These are phyloP conservation scores for Lyophyllum decastes DNA, from an alignment of 768 basidiomycete species.

Conservation along the genomic window DNA sequence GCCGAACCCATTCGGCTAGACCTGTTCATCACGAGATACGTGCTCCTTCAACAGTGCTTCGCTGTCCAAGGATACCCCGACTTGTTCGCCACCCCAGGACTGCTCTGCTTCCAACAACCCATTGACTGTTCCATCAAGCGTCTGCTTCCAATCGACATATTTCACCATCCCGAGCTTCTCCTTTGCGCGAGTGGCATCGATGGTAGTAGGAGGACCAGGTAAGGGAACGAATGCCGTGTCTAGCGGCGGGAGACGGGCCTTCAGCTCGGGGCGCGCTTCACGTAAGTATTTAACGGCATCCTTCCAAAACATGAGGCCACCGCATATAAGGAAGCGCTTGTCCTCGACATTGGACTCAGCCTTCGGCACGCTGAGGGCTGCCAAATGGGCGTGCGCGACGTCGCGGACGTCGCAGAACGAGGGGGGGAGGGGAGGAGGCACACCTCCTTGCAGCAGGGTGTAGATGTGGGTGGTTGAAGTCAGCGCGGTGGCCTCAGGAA, in stretches of 20 bases:
- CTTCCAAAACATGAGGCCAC: slow-evolving; percentile 19
- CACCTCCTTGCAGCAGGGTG: slow-evolving; percentile 23
- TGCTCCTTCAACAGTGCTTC: no score
- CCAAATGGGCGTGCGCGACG: slow-evolving; percentile 29
- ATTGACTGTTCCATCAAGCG: slow-evolving; percentile 12
- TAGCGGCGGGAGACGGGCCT: slow-evolving; percentile 16
- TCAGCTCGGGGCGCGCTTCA: slow-evolving; percentile 25
- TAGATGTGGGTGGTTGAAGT: slow-evolving; percentile 27
- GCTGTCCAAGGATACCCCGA: no score
- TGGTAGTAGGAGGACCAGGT: slow-evolving; percentile 12
- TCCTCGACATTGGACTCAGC: slow-evolving; percentile 21
- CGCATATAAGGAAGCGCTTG: slow-evolving; percentile 31
- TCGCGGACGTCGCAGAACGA: slow-evolving; percentile 31
- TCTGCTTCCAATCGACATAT: slow-evolving; percentile 18
- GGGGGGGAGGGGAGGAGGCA: slow-evolving; percentile 20
- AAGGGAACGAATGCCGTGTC: slow-evolving; percentile 4
- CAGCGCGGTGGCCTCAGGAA: slow-evolving; percentile 17
- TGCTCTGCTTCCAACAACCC: slow-evolving; percentile 17
- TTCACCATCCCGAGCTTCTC: slow-evolving; percentile 12
- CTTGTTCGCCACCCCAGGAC: slow-evolving; percentile 6
- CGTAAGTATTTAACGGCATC: slow-evolving; percentile 24
- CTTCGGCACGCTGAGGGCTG: slow-evolving; percentile 25
- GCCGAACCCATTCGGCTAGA: no score
- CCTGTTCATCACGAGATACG: no score
- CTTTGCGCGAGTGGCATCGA: slow-evolving; percentile 14